Evolutionary conservation across 2,329 filamentous ascomycete genomes (phyloP), one percentile per base, ranked within the genome.

Genomic region (Paraphoma sp.): DNA sequence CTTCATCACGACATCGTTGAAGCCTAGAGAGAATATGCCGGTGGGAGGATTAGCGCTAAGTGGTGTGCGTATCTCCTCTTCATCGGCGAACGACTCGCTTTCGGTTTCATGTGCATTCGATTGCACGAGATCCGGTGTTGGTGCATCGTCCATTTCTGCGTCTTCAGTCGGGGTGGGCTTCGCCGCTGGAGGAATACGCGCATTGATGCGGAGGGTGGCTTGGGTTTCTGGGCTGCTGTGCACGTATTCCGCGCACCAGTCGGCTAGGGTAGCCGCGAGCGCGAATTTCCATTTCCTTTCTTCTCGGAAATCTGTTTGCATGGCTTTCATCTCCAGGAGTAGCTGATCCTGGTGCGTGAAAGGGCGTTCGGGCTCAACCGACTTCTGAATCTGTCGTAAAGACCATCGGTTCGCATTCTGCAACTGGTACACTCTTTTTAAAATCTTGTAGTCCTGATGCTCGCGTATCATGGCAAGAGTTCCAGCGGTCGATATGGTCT

Each of bases 401-500:
- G 93, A 95, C 94, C 95, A 98, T 69, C 94, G 90, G 66, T 96
- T 93, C 31, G 89, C 87, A 69, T 94, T 92, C 71, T 99, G 95
- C 28, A 98, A 81, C 59, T 94, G 88, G 72, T 97, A 97, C 2
- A 99, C 92, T 12, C 92, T 84, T 53, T 92, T 88, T 4, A 98
- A 77, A 30, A 97, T 91, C 53, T 92, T 89, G 68, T 92, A 95
- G 50, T 96, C 92, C 75, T 96, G 92, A 55, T 90, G 88, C 68
- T 98, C 93, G 47, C 92, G 87, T 41, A 96, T 87, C 43, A 92
- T 89, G 1, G 96, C 86, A 55, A 92, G 88, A 48, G 93, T 89
- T 71, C 97, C 93, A 1, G 89, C 83, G 0, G 94, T 98, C 1
- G 90, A 93, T 10, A 98, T 81, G 0, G 93, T 96, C 75, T 99